Conservation (phyloP, 1,284 basidiomycete genomes). For the Mycena sp. region DNA sequence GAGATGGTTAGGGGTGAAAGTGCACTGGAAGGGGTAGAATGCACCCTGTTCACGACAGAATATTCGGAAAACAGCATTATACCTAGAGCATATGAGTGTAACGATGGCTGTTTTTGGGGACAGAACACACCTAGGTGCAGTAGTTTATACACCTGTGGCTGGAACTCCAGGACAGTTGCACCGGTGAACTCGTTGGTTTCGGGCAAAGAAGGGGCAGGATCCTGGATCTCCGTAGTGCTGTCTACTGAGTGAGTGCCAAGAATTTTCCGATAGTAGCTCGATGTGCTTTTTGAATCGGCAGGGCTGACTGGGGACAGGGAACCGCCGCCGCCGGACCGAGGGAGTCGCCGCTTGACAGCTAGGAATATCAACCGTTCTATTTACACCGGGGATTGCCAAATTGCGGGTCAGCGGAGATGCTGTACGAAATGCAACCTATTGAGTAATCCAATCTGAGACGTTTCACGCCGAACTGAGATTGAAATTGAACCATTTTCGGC, state of each 20-base stretch:
- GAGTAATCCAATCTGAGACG: too few species aligned
- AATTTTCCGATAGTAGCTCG: neutral
- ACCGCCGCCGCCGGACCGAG: too few species aligned
- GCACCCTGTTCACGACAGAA: conserved; percentile 2
- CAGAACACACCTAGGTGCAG: neutral
- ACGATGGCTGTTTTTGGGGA: conserved; percentile 2
- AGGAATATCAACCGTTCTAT: too few species aligned
- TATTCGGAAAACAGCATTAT: conserved; percentile 9
- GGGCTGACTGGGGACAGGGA: too few species aligned
- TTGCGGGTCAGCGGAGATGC: too few species aligned
- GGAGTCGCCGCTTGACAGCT: too few species aligned
- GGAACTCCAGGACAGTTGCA: neutral
- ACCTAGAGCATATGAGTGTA: conserved; percentile 2
- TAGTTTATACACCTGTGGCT: neutral
- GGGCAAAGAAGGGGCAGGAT: neutral
- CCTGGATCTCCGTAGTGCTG: neutral
- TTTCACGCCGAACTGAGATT: too few species aligned
- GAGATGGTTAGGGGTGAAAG: conserved; percentile 5
- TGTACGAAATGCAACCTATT: too few species aligned
- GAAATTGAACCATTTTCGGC: too few species aligned
- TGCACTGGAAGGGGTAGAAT: conserved; percentile 9
- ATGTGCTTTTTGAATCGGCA: too few species aligned
- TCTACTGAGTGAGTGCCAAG: neutral
- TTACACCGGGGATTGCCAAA: too few species aligned
- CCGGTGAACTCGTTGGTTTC: neutral